Conservation (phyloP, 345 rosid genomes). For the Raphanus sativus region DNA sequence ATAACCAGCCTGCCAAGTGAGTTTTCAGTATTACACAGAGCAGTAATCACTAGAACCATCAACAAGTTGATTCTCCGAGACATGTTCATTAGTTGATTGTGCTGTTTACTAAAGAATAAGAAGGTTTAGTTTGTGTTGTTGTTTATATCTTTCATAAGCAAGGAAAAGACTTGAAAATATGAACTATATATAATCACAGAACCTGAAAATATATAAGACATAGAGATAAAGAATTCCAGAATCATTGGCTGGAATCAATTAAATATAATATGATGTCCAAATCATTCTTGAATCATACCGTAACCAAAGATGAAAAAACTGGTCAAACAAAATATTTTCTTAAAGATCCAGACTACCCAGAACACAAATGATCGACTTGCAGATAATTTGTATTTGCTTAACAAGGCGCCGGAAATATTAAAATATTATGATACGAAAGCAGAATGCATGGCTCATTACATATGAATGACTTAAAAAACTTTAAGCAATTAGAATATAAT, state of each 20-base stretch:
- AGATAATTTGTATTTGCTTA: not conserved
- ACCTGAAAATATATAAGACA: not conserved
- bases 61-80: not conserved
- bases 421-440: too few species aligned
- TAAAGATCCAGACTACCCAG: not conserved
- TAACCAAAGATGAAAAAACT: not conserved
- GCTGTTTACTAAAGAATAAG: too few species aligned
- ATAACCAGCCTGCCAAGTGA: not conserved
- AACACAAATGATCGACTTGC: not conserved
- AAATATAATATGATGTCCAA: constrained; percentile 8
- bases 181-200: not conserved
- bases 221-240: not conserved
- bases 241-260: not conserved
- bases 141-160: too few species aligned
- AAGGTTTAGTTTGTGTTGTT: not conserved
- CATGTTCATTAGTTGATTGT: constrained; percentile 1
- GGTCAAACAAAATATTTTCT: not conserved
- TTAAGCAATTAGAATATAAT: too few species aligned
- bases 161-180: not conserved
- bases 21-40: not conserved
- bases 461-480: too few species aligned
- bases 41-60: not conserved
- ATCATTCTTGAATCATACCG: not conserved
- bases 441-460: too few species aligned
- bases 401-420: too few species aligned